These are phyloP conservation scores for Gastrolobium bilobum DNA, from an alignment of 306 rosid species.

Conservation along the genomic window DNA sequence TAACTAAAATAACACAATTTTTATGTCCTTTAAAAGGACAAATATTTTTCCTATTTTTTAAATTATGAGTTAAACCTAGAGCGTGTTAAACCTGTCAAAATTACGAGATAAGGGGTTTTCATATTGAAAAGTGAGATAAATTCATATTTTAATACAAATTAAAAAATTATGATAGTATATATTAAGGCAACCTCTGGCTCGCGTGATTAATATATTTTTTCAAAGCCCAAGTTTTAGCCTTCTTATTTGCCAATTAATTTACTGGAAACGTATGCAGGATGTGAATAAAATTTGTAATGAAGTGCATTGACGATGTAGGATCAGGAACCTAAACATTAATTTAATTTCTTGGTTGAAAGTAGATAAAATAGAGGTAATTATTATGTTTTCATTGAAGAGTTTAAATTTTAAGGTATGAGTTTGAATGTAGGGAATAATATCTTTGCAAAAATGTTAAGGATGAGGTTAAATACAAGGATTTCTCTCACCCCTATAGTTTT, in stretches of 20 bases:
- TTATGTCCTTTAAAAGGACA: no score
- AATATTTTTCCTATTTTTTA: no score
- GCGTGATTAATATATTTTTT: no score
- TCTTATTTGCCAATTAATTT: constrained; percentile 1
- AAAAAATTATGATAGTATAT: no score
- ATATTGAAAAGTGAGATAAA: background rate
- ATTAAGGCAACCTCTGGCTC: no score
- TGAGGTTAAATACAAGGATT: no score
- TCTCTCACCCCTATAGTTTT: no score
- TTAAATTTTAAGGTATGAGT: background rate
- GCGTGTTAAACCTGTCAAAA: background rate
- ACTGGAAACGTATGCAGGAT: constrained; percentile 8
- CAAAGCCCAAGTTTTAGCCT: constrained; percentile 5
- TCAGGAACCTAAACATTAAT: background rate
- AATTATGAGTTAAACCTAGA: no score
- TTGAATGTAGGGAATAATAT: no score
- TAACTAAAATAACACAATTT: no score
- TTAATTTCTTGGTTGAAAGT: constrained; percentile 31
- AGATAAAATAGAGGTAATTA: background rate
- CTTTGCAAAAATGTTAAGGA: no score
- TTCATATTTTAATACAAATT: no score
- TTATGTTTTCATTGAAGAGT: constrained; percentile 31
- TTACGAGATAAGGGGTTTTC: background rate
- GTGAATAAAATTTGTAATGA: constrained; percentile 16
- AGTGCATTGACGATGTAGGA: background rate